phyloP scores from a whole-genome alignment of 2,329 filamentous ascomycete genomes.

The Colletotrichum destructivum region DNA sequence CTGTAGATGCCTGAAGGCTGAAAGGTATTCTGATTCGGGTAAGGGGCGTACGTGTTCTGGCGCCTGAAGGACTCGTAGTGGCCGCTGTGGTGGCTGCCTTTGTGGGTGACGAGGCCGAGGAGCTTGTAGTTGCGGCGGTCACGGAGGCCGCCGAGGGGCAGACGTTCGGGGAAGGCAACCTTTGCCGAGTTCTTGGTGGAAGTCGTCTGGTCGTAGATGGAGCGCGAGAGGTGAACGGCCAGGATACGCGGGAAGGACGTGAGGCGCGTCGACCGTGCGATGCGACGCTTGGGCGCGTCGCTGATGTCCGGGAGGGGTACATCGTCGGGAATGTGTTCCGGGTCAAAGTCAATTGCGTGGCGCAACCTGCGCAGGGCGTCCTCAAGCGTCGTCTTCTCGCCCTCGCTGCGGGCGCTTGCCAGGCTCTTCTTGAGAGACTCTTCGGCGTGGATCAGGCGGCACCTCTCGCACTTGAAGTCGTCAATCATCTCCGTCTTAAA shows the following conservation, averaged over 20 bases:
- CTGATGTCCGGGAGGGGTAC: constrained; percentile 82
- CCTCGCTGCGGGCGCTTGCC: constrained; percentile 66
- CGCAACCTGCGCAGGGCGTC: constrained; percentile 66
- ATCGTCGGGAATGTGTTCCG: constrained; percentile 81
- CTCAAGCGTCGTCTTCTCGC: constrained; percentile 71
- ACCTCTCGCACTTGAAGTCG: constrained; percentile 96
- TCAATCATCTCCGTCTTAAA: constrained; percentile 97
- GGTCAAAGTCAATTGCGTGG: constrained; percentile 81
- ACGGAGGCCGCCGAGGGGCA: constrained; percentile 85
- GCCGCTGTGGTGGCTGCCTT: constrained; percentile 94
- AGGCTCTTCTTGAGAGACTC: constrained; percentile 74
- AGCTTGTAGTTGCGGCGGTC: constrained; percentile 86
- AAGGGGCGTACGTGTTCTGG: constrained; percentile 82
- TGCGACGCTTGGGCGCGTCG: constrained; percentile 84
- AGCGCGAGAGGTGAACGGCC: constrained; percentile 92
- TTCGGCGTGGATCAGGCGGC: constrained; percentile 86
- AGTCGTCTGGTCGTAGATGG: constrained; percentile 83
- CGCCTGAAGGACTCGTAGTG: constrained; percentile 97
- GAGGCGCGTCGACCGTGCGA: constrained; percentile 90
- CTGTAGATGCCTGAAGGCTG: constrained; percentile 83
- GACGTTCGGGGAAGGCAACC: constrained; percentile 89
- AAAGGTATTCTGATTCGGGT: constrained; percentile 85
- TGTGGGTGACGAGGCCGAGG: constrained; percentile 91
- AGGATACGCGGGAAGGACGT: constrained; percentile 90
- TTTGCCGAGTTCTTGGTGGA: constrained; percentile 97